Base-by-base conservation (phyloP, 805 yeast species). In the Yarrowia hollandica region DNA sequence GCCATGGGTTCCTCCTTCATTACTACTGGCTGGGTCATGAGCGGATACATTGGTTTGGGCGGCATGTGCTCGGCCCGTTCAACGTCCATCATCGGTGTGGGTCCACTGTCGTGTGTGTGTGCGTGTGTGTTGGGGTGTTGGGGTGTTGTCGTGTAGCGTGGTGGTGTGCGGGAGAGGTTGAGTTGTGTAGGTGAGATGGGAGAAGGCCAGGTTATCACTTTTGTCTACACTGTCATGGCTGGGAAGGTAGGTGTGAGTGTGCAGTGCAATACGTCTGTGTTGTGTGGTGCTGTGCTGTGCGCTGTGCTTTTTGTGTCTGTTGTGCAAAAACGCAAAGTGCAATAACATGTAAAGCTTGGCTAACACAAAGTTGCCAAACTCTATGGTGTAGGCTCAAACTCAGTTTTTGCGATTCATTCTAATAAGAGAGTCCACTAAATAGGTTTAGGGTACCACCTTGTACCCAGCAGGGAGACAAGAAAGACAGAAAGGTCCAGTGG, bases 21-120 rank as follows among this genome's bases (percentile, higher is more conserved):
- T 39, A 33, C 38, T 30, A 48, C 55, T 8, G 55, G 55, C 39
- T 48, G 55, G n/a, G 55, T 48, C 55, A 48, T 48, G 19, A 48
- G 55, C 12, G 55, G n/a, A 33, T 48, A 48, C 55, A 48, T 48
- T 33, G 38, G 55, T 22, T 48, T 48, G 55, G 55, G 39, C 55
- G 55, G 55, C 55, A 48, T 48, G 39, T 30, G 55, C 55, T 48
- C 55, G 34, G 26, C 39, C 55, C 55, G 38, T 48, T 48, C 55
- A 31, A 48, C 55, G 39, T 48, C 55, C 55, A 48, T 48, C 55
- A 48, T 48, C 30, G 22, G 55, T 4, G 25, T 48, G 30, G 35
- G 37, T 19, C 54, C 37, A 30, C 35, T 30, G 35, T 44, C 26
- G 35, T 21, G 54, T 44, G 35, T 44, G 48, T 11, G 46, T 21